A percentile compares a stretch with the other conserved stretches of the same genome.
These are phyloP conservation scores for Pestalotiopsis sp. DNA, from an alignment of 2,329 filamentous ascomycete genomes.

Conservation along the genomic window DNA sequence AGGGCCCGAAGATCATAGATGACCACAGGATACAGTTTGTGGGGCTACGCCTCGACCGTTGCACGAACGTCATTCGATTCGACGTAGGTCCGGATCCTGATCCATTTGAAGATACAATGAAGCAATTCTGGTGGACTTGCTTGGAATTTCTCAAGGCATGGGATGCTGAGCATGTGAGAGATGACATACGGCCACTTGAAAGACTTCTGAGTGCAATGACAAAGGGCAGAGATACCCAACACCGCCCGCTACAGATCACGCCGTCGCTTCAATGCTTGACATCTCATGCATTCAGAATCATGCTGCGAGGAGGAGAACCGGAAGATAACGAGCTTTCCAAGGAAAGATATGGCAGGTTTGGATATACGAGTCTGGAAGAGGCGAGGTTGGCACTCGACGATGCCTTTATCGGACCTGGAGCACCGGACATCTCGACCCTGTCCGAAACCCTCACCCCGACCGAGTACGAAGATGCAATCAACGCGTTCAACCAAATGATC, in stretches of 20 bases:
- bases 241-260: not conserved
- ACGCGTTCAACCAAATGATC: not conserved
- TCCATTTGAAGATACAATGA: not conserved
- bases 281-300: not conserved
- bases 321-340: not conserved
- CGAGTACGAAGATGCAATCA: not conserved
- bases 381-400: not conserved
- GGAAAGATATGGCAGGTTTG: not conserved
- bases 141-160: not conserved
- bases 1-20: not conserved
- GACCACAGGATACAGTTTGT: not conserved
- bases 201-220: not conserved
- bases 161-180: not conserved
- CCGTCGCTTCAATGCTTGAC: not conserved
- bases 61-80: not conserved
- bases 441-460: not conserved
- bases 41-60: not conserved
- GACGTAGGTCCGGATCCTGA: not conserved
- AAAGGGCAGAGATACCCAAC: not conserved
- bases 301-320: not conserved
- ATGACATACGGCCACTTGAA: not conserved
- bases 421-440: not conserved
- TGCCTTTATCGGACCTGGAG: not conserved
- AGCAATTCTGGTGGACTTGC: constrained; percentile 6
- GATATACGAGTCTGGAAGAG: not conserved